phyloP scores from a whole-genome alignment of 306 rosid species.

The Chamaecrista fasciculata region DNA sequence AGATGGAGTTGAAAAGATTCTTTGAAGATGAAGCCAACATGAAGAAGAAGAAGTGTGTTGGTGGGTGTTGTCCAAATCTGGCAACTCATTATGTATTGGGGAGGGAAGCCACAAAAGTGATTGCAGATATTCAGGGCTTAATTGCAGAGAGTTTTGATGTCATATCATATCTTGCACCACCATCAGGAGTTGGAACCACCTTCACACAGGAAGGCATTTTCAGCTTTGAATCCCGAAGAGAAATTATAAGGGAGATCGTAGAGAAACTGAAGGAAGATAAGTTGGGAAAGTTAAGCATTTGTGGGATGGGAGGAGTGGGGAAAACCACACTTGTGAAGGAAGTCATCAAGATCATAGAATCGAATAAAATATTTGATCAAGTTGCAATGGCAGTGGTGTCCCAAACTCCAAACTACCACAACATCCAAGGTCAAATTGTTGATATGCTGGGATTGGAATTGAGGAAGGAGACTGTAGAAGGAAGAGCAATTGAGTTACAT shows the following conservation, averaged over 20 bases:
- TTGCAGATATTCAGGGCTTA: not conserved
- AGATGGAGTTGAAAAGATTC: not conserved
- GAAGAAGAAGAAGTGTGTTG: not conserved
- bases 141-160: not conserved
- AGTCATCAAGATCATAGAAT: not conserved
- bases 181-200: not conserved
- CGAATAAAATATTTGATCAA: not conserved
- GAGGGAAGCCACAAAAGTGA: not conserved
- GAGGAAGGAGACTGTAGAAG: no score
- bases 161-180: no score
- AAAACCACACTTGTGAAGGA: not conserved
- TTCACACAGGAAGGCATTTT: not conserved
- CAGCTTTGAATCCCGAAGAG: not conserved
- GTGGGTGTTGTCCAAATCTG: not conserved
- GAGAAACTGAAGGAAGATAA: not conserved
- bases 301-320: not conserved
- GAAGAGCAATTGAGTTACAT: not conserved
- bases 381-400: not conserved
- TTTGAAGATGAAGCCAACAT: not conserved
- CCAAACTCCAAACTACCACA: no score
- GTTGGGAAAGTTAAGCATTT: not conserved
- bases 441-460: no score
- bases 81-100: not conserved
- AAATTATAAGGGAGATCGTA: not conserved
- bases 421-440: no score